Conservation (phyloP, 805 yeast species). For the Saccharomycopsis schoenii region DNA sequence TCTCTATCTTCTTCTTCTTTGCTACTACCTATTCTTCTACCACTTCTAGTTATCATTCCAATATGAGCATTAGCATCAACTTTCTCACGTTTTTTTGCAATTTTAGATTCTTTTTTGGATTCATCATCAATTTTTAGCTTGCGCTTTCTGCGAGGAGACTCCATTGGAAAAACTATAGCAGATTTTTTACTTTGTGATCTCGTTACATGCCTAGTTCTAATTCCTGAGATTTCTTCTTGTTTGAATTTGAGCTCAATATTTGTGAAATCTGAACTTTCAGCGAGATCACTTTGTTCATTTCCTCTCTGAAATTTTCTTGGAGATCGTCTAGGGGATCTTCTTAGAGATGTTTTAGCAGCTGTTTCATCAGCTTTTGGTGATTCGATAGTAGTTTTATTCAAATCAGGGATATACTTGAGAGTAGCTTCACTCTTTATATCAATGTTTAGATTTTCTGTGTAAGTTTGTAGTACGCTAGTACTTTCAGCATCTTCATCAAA, state of each 20-base stretch:
- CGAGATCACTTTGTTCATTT: too few relatives aligned
- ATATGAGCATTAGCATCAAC: neutral
- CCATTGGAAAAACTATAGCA: neutral
- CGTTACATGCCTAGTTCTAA: neutral
- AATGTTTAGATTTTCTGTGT: too few relatives aligned
- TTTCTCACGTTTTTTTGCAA: neutral
- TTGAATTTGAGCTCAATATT: neutral
- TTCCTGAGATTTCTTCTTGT: neutral
- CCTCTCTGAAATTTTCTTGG: too few relatives aligned
- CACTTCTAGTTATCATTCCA: neutral
- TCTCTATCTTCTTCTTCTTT: constrained; percentile 3
- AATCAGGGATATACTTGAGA: too few relatives aligned
- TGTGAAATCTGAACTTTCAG: too few relatives aligned
- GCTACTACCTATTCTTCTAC: neutral
- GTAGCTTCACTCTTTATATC: too few relatives aligned
- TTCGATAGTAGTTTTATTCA: too few relatives aligned
- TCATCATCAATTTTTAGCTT: neutral
- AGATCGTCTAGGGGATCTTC: too few relatives aligned
- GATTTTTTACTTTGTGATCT: neutral
- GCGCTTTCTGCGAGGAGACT: neutral
- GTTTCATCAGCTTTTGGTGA: too few relatives aligned
- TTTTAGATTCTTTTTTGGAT: neutral
- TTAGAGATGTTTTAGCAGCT: too few relatives aligned
- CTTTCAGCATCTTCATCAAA: too few relatives aligned
- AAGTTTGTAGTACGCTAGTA: too few relatives aligned